Evolutionary conservation across 495 filamentous ascomycete genomes (phyloP), one percentile per base, ranked within the genome.

Genomic region (Aspergillus nidulans): DNA sequence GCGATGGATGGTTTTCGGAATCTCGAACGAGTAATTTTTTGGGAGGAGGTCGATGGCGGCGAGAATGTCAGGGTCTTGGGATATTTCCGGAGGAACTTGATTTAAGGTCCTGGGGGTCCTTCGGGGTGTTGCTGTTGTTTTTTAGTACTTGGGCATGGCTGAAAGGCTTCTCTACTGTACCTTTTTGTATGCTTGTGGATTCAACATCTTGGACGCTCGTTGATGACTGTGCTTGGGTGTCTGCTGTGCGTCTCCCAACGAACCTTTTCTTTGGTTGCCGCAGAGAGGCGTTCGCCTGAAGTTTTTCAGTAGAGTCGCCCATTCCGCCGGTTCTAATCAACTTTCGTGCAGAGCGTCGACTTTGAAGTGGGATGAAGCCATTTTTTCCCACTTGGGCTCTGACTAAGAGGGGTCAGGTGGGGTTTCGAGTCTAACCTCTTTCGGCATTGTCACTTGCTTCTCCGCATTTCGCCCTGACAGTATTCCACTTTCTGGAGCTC

Each of bases 1-100:
- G 24, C 92, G 85, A 69, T 97, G 91, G 65, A 99, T 94, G 2
- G 94, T 97, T 69, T 99, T 97, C 65, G 88, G 94, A 49, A 99
- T 91, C 71, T 99, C 94, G 66, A 99, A 99, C 40, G 88, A 90
- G 77, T 97, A 99, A 75, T 99, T 97, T 16, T 82, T 71, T 2
- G 94, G 94, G 6, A 99, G 85, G 18, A 97, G 82, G 3, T 82
- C 76, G 43, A 97, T 92, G 2, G 94, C 94, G 15, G 82, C 87
- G 71, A 91, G 90, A 59, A 99, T 88, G n/a, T 88, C 89, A 39
- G 84, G 74, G 67, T 97, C 90, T 53, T 94, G 75, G 20, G 94
- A 77, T 57, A 99, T 97, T 52, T 90, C 87, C 2, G 84, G 71
- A 1, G 94, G 92, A 10, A 99, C 88, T 69, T 92, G 89, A 69